Evolutionary conservation across 805 yeast species (phyloP), one percentile per base, ranked within the genome.

Genomic region (Kluyveromyces starmeri): DNA sequence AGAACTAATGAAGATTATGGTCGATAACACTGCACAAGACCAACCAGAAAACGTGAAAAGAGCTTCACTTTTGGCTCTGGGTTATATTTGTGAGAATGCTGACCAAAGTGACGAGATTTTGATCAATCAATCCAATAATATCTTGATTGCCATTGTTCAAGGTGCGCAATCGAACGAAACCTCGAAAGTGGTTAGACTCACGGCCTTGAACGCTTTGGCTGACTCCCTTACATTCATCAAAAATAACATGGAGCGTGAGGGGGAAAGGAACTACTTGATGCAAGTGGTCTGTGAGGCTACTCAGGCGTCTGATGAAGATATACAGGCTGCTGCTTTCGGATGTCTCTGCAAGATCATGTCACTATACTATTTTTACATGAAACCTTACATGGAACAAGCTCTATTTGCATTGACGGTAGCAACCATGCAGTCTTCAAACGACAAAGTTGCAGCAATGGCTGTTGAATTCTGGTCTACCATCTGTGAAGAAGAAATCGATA

Each of bases 401-500:
- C 64, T 92, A 35, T 92, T 82, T 48, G 84, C 85, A 12, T 69
- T 92, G 39, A 88, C 97, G 4, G 86, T 89, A 28, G 63, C 78
- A 14, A 96, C 97, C 28, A 92, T 92, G 96, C 79, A 79, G 59
- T 78, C 85, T 38, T 45, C 50, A 5, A 53, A 63, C 21, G 81
- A 84, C 61, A 74, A 74, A 48, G 97, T 92, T 20, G 81, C 96
- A 1, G 85, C 96, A 55, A 88, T 89, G 96, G 96, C 98, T 20
- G 92, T 92, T 38, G 98, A 92, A 64, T 89, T 92, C 58, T 92
- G 98, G 98, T 78, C 89, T 40, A 85, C 98, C n/a, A 92, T 92
- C n/a, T 88, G 97, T 65, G 98, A 92, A 64, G 96, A 82, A 54
- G 98, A 92, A 61, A 69, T 83, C 43, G 96, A 84, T 43, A 76